Evolutionary conservation across 2,329 filamentous ascomycete genomes (phyloP).

Genomic region (Nannizzia gypsea): DNA sequence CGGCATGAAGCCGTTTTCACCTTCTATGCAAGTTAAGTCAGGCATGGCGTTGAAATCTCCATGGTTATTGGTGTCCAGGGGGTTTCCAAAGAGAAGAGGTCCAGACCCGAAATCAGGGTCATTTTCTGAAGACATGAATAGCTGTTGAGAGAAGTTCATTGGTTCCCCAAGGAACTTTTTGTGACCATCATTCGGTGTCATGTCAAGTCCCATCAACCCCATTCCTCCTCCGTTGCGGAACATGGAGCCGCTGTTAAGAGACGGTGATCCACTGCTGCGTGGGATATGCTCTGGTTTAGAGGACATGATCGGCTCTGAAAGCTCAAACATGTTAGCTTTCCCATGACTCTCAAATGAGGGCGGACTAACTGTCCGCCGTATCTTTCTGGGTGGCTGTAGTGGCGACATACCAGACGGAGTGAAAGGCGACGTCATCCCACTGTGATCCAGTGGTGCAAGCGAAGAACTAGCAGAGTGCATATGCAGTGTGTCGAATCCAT

Average conservation of each 20-base stretch:
- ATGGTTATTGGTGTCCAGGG: slow-evolving; percentile 1
- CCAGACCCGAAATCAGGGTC: slow-evolving; percentile 6
- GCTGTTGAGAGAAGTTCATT: slow-evolving; percentile 4
- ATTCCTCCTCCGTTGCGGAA: neutral
- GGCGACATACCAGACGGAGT: slow-evolving; percentile 6
- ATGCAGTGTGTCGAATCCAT: slow-evolving; percentile 5
- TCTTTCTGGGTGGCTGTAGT: slow-evolving; percentile 5
- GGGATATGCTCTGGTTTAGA: slow-evolving; percentile 1
- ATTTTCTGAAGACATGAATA: slow-evolving; percentile 6
- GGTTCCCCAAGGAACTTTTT: slow-evolving; percentile 5
- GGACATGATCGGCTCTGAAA: slow-evolving; percentile 4
- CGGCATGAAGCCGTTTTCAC: slow-evolving; percentile 2
- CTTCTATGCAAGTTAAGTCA: slow-evolving; percentile 1
- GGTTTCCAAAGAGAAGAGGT: slow-evolving; percentile 6
- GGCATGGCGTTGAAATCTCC: slow-evolving; percentile 5
- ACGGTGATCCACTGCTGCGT: neutral
- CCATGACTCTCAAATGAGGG: neutral
- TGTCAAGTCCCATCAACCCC: neutral
- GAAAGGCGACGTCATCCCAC: slow-evolving; percentile 6
- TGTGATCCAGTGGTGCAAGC: neutral
- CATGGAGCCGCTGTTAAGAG: neutral
- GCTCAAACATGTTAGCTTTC: slow-evolving; percentile 2
- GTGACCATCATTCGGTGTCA: neutral
- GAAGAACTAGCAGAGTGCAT: slow-evolving; percentile 1
- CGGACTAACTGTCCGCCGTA: slow-evolving; percentile 7